Base-by-base conservation (phyloP, 345 rosid species). In the Dimocarpus longan region DNA sequence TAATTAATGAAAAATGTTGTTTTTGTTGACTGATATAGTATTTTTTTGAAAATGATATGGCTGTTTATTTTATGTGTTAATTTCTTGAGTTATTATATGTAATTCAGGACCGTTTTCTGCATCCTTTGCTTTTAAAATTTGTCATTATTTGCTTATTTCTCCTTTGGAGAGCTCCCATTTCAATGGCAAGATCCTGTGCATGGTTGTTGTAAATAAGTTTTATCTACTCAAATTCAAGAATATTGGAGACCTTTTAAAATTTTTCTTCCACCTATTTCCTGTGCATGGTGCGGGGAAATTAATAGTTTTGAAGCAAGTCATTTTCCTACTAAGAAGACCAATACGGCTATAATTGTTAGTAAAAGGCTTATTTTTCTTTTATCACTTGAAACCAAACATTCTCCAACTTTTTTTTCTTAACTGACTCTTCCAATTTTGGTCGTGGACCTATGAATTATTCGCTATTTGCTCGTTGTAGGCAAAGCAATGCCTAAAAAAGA, bases 401-500 rank as follows among this genome's bases (percentile, higher is more conserved):
- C 19, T 52, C 57, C 7, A 15, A 52, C 57, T 6, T 15, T 52
- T n/a, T 52, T 52, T 52, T 52, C n/a, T 52, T 16, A 52, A 4
- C n/a, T 7, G 57, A 19, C 19, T 15, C n/a, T 7, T 52, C 15
- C 18, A 15, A 52, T 19, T 19, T 52, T 52, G 57, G n/a, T 52
- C 15, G 57, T 15, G 57, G 57, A 0, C 37, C 16, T 28, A 37
- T 70, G 59, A 70, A 22, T 80, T 57, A 70, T 72, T 37, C 6
- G 54, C 70, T 78, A n/a, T 74, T 24, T 65, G 59, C 52, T 81
- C 39, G 24, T 87, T 85, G 77, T 84, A 92, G 97, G 97, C 18
- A 94, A 77, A 84, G 66, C 50, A 54, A 84, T 83, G 59, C 82
- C 90, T 22, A 95, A 94, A 85, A 93, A 75, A 80, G 97, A 93